phyloP scores from a whole-genome alignment of 2,329 filamentous ascomycete genomes.

The Fonsecaea nubica region DNA sequence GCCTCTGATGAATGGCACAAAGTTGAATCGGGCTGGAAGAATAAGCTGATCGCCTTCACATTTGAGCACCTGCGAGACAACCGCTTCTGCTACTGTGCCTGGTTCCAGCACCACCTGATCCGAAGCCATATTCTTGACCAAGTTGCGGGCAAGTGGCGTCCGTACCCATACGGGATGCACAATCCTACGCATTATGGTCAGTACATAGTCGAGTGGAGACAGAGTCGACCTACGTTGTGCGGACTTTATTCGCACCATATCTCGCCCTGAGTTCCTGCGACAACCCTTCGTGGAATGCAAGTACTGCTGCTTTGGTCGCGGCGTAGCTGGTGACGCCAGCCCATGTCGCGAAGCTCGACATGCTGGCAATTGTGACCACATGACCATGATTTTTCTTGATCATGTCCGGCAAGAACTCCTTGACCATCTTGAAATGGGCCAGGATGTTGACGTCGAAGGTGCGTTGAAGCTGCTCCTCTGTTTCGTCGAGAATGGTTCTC shows the following conservation, averaged over 20 bases:
- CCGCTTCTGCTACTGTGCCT: slow-evolving; percentile 53
- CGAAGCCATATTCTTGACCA: slow-evolving; percentile 35
- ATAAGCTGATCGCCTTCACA: slow-evolving; percentile 59
- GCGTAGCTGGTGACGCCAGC: slow-evolving; percentile 72
- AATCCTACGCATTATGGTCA: slow-evolving; percentile 20
- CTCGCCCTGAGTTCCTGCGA: slow-evolving; percentile 13
- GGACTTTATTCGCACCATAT: slow-evolving; percentile 20
- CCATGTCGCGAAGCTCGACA: slow-evolving; percentile 65
- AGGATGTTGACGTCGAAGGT: slow-evolving; percentile 75
- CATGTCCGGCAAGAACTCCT: slow-evolving; percentile 72
- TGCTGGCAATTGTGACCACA: slow-evolving; percentile 72
- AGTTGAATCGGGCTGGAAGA: slow-evolving; percentile 46
- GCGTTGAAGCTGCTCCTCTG: slow-evolving; percentile 64
- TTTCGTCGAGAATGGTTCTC: slow-evolving; percentile 62
- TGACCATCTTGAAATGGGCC: slow-evolving; percentile 68
- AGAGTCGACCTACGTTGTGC: slow-evolving; percentile 18
- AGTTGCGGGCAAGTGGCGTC: slow-evolving; percentile 55
- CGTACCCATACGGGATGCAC: slow-evolving; percentile 55
- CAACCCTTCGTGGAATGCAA: slow-evolving; percentile 69
- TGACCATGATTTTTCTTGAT: slow-evolving; percentile 70
- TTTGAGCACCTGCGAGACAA: slow-evolving; percentile 59
- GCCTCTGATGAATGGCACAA: slow-evolving; percentile 40
- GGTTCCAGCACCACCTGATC: slow-evolving; percentile 46
- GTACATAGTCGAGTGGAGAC: neutral
- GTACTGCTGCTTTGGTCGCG: slow-evolving; percentile 68